Base-by-base conservation (phyloP, 352 stramenopile species). In the Elongisporangium prolatum region DNA sequence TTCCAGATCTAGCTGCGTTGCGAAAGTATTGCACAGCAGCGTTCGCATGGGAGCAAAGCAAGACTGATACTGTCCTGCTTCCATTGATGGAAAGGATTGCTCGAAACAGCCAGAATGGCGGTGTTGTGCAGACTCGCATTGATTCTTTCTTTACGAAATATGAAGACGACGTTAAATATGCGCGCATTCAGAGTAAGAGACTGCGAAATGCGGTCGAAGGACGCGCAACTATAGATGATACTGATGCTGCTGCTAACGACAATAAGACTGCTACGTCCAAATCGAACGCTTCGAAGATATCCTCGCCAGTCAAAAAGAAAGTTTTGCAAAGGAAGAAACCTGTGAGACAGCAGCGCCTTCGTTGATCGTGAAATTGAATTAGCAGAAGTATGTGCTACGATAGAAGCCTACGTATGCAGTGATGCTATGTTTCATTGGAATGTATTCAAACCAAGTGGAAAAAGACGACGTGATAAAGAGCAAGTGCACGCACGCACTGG, bases 91-190 rank as follows among this genome's bases (percentile, higher is more conserved):
- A 89, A 52, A 83, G 84, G 21, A 72, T 40, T 71, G 4, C 77
- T 68, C 34, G 60, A 52, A 25, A 57, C 72, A 50, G 64, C 64
- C 21, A 59, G 63, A 2, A 60, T 1, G 77, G 78, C 2, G 54
- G 58, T 38, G 63, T 65, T 17, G 61, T 85, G 10, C 96, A 99
- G 71, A 98, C 85, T 6, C 77, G 96, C 14, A 88, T 99, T 37
- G 96, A 99, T 65, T 86, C 86, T 10, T 98, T 97, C 54, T 99
- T 98, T 63, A 97, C 94, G 61, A 89, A 75, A 20, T 99, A 99
- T 69, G 85, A 99, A 52, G 96, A 99, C 69, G 87, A 97, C 60
- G 89, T 98, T 4, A 96, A 94, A 60, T 98, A 98, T 65, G 96
- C 95, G 2, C 88, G 97, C 59, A 91, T 95, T 52, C 72, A 80